These are phyloP conservation scores for Candida buenavistaensis DNA, from an alignment of 1,139 yeast genomes.

Conservation along the genomic window DNA sequence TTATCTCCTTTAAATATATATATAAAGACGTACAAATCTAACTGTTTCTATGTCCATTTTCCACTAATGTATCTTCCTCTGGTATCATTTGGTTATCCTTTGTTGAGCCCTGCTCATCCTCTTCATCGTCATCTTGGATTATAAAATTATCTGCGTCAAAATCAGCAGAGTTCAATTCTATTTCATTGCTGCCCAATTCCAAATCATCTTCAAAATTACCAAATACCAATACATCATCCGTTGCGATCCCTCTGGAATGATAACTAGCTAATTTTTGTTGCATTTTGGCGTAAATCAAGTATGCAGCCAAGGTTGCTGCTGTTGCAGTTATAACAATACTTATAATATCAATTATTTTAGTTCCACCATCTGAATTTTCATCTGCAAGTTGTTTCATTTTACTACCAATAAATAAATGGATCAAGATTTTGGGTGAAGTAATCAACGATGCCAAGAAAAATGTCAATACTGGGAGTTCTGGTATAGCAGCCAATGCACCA, in stretches of 20 bases:
- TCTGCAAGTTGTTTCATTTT: slow-evolving; percentile 73
- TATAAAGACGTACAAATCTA: no score
- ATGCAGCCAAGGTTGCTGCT: slow-evolving; percentile 65
- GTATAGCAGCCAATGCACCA: slow-evolving; percentile 88
- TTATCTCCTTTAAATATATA: no score
- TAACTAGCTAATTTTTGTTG: slow-evolving; percentile 38
- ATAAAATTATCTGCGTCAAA: slow-evolving; percentile 40
- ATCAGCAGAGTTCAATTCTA: slow-evolving; percentile 35
- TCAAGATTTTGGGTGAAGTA: slow-evolving; percentile 77
- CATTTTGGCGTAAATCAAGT: slow-evolving; percentile 67
- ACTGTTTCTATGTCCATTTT: no score
- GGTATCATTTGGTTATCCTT: no score
- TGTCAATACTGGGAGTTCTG: slow-evolving; percentile 60
- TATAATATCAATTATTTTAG: slow-evolving; percentile 60
- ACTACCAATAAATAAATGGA: slow-evolving; percentile 80
- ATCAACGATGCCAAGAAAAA: slow-evolving; percentile 71
- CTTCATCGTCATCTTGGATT: slow-evolving; percentile 30
- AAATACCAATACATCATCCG: slow-evolving; percentile 36
- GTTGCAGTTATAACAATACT: slow-evolving; percentile 60
- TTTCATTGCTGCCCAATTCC: slow-evolving; percentile 25
- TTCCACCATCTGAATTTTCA: slow-evolving; percentile 45
- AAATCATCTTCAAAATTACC: slow-evolving; percentile 43
- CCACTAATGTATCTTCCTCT: no score
- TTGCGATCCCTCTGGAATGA: slow-evolving; percentile 20
- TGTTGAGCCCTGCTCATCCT: no score